phyloP scores from a whole-genome alignment of 148 eudicot species.

The Euryodendron excelsum region DNA sequence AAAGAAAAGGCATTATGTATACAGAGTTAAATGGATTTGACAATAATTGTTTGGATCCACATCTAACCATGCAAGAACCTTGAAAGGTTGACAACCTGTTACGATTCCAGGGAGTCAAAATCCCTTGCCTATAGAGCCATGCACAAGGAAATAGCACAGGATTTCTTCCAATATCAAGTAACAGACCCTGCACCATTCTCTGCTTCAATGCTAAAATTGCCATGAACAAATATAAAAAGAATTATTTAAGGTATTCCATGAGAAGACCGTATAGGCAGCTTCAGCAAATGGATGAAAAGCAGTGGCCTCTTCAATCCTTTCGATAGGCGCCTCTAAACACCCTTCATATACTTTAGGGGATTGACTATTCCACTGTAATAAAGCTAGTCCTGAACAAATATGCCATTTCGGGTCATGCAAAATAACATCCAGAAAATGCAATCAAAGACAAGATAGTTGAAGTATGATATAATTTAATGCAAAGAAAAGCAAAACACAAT shows the following conservation, averaged over 20 bases:
- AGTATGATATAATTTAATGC: not conserved
- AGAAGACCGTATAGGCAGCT: slow-evolving; percentile 74
- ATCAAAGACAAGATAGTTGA: not conserved
- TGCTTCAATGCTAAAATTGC: not conserved
- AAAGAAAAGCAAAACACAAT: not conserved
- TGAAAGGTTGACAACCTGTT: slow-evolving; percentile 48
- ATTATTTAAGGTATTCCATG: slow-evolving; percentile 7
- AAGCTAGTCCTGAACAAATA: slow-evolving; percentile 52
- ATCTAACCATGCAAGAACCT: slow-evolving; percentile 14
- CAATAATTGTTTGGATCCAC: not conserved
- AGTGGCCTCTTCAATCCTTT: slow-evolving; percentile 51
- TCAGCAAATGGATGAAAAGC: slow-evolving; percentile 68
- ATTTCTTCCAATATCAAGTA: slow-evolving; percentile 85
- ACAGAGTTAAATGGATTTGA: not conserved
- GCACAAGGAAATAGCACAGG: slow-evolving; percentile 67
- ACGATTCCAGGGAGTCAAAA: slow-evolving; percentile 65
- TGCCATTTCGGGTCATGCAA: not conserved
- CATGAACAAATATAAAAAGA: not conserved
- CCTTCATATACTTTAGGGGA: slow-evolving; percentile 39
- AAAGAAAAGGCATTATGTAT: not conserved
- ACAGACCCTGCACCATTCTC: slow-evolving; percentile 52
- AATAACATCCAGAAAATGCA: not conserved
- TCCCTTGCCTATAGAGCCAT: slow-evolving; percentile 84
- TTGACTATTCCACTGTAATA: slow-evolving; percentile 45
- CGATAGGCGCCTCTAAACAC: slow-evolving; percentile 52